Evolutionary conservation across 192 early-diverging fungal genomes (phyloP), one percentile per base, ranked within the genome.

Genomic region (Chytriomyces hyalinus): DNA sequence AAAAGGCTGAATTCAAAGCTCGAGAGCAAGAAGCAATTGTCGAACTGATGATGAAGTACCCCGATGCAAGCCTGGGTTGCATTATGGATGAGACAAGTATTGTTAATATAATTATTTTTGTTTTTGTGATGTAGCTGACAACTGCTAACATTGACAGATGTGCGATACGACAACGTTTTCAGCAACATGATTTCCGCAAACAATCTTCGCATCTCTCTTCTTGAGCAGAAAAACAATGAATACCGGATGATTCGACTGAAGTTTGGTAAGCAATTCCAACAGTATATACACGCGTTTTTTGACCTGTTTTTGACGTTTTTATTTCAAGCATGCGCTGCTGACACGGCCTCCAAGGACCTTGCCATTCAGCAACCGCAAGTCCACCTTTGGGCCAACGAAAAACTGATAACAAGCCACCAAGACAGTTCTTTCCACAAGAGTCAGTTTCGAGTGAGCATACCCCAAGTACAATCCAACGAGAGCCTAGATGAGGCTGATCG

Each of bases 151-250:
- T n/a, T 70, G 65, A 28, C 28, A 20, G 57, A 44, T 36, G 80
- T 20, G 6, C 76, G 77, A 36, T 66, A 45, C 36, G 84, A 86
- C 70, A 51, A 63, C 5, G 45, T 86, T 10, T 77, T 82, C 24
- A 73, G 78, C 46, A 80, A 86, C 7, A 76, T 86, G 74, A 86
- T 86, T 47, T 80, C 75, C 47, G 61, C 78, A 60, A 86, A 86
- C 70, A 86, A 83, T 62, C 28, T 83, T 11, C 67, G 84, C 20
- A 86, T 86, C 20, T 77, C 84, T 7, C 51, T 86, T 20, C 75
- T 86, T 10, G 84, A 86, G 65, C 80, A 83, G 53, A 86, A 86
- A 63, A 86, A 86, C 59, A 83, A 83, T 68, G 84, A 85, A 53
- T 73, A 79, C 43, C 69, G 84, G 13, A 51, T 78, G n/a, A 46